phyloP scores from a whole-genome alignment of 192 early-diverging fungal species.

The Podila verticillata region DNA sequence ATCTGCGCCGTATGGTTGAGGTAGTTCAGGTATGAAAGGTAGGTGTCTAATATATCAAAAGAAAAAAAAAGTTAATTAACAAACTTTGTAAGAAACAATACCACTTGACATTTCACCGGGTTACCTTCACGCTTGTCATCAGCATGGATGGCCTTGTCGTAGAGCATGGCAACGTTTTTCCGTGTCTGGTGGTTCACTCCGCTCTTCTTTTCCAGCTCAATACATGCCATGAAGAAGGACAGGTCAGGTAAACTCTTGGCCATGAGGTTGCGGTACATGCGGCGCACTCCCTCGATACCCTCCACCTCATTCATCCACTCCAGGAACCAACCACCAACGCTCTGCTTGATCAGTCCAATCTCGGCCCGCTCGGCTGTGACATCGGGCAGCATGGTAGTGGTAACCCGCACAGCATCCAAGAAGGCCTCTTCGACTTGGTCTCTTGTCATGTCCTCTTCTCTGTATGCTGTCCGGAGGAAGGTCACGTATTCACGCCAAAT shows the following conservation, averaged over 20 bases:
- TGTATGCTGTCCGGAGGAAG: slow-evolving; percentile 48
- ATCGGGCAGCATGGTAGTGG: slow-evolving; percentile 59
- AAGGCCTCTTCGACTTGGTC: slow-evolving; percentile 53
- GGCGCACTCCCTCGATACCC: slow-evolving; percentile 59
- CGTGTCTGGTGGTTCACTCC: slow-evolving; percentile 13
- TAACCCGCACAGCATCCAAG: slow-evolving; percentile 57
- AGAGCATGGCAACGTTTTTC: slow-evolving; percentile 43
- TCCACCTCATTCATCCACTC: slow-evolving; percentile 61
- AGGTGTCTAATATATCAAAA: slow-evolving; percentile 37
- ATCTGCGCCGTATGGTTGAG: slow-evolving; percentile 58
- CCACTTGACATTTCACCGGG: neutral
- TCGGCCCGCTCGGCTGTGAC: slow-evolving; percentile 58
- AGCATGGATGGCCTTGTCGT: slow-evolving; percentile 54
- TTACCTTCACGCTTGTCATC: slow-evolving; percentile 61
- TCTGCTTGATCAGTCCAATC: slow-evolving; percentile 57
- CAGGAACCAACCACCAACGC: slow-evolving; percentile 64
- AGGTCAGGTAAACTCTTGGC: slow-evolving; percentile 68
- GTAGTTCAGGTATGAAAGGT: slow-evolving; percentile 52
- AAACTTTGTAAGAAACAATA: neutral
- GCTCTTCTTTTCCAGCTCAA: slow-evolving; percentile 63
- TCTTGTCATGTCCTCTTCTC: slow-evolving; percentile 42
- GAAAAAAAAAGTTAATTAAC: neutral
- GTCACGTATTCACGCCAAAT: slow-evolving; percentile 63
- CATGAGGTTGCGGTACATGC: slow-evolving; percentile 58
- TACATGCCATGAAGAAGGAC: slow-evolving; percentile 68